Conservation (phyloP, 2,329 filamentous ascomycete genomes). For the Fusarium ambrosium region DNA sequence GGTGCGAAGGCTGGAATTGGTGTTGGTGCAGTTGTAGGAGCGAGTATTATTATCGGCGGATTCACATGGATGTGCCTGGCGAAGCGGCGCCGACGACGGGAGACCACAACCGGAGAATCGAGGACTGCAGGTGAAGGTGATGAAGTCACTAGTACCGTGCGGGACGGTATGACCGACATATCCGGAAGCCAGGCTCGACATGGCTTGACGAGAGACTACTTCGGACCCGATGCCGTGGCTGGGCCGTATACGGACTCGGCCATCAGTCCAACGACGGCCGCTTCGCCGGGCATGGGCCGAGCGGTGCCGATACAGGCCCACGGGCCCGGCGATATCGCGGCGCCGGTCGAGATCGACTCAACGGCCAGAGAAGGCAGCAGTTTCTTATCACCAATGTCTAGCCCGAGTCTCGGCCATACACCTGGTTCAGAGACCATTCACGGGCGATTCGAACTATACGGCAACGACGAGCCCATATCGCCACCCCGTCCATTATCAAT, state of each 20-base stretch:
- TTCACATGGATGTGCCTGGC: conserved; percentile 63
- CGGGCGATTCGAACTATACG: conserved; percentile 61
- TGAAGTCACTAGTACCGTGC: conserved; percentile 32
- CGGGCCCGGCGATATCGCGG: conserved; percentile 63
- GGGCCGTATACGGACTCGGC: conserved; percentile 62
- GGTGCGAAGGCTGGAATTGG: conserved; percentile 71
- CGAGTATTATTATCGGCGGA: conserved; percentile 57
- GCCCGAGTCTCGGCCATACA: conserved; percentile 37
- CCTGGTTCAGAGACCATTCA: conserved; percentile 47
- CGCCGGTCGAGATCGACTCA: conserved; percentile 68
- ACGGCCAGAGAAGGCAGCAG: conserved; percentile 30
- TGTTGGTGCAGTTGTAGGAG: conserved; percentile 63
- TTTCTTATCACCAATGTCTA: conserved; percentile 36
- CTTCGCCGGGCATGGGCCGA: conserved; percentile 51
- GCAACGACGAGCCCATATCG: conserved; percentile 46
- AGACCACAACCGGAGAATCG: conserved; percentile 25
- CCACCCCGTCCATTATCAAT: conserved; percentile 39
- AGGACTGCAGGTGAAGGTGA: conserved; percentile 21
- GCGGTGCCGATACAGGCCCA: conserved; percentile 61
- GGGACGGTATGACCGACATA: conserved; percentile 53
- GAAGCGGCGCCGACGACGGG: conserved; percentile 52
- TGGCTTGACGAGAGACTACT: conserved; percentile 58
- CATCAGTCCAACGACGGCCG: conserved; percentile 39
- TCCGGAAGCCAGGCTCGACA: conserved; percentile 47
- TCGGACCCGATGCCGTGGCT: conserved; percentile 58